These are phyloP conservation scores for Hortiboletus campestris DNA, from an alignment of 768 basidiomycete genomes.

Conservation along the genomic window DNA sequence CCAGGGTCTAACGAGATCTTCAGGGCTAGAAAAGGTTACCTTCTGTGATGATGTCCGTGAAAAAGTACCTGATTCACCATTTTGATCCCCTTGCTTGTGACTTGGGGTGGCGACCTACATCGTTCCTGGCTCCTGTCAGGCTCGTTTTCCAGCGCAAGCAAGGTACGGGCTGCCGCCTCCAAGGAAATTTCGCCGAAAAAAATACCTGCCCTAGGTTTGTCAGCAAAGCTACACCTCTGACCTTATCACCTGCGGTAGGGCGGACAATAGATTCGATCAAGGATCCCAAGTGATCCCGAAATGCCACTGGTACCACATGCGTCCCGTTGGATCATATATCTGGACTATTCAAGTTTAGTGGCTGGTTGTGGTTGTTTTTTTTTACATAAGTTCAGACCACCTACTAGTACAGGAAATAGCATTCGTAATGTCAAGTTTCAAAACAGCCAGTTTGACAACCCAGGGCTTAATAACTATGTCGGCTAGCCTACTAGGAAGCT, in stretches of 20 bases:
- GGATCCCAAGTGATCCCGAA: too few species aligned
- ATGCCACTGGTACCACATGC: background rate
- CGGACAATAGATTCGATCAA: background rate
- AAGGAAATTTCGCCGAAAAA: background rate
- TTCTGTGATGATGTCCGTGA: background rate
- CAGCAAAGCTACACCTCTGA: background rate
- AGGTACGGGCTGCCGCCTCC: too few species aligned
- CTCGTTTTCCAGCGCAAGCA: background rate
- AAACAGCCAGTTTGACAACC: too few species aligned
- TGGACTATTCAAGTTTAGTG: background rate
- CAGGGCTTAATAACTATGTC: too few species aligned
- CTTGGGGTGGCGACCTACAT: too few species aligned
- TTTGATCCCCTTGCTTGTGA: too few species aligned
- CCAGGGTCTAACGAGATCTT: too few species aligned
- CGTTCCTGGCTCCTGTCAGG: too few species aligned
- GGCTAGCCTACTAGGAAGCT: too few species aligned
- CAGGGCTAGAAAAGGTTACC: too few species aligned
- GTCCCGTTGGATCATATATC: background rate
- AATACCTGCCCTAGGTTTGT: background rate
- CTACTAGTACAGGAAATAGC: too few species aligned
- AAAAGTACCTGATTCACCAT: background rate
- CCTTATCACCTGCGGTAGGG: background rate
- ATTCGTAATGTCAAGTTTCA: too few species aligned
- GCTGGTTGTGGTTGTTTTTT: background rate
- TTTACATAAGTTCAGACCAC: background rate